A percentile compares a stretch with the other conserved stretches of the same genome.
phyloP scores from a whole-genome alignment of 2,329 filamentous ascomycete genomes.

The Paracoccidioides lutzii region DNA sequence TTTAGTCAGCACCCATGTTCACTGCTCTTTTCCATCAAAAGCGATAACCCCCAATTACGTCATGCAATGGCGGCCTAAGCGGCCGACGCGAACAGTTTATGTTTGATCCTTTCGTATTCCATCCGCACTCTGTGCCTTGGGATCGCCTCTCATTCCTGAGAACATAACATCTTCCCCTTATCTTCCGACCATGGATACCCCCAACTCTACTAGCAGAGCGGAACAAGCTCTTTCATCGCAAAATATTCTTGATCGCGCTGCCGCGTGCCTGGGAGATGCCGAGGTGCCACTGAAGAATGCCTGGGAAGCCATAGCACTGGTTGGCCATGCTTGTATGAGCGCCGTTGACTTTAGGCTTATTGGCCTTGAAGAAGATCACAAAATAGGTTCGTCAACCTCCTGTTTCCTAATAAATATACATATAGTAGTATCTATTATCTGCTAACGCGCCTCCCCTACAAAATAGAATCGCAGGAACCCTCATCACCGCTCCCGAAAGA shows the following conservation, averaged over 20 bases:
- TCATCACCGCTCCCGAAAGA: slow-evolving; percentile 48
- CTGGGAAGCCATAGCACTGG: slow-evolving; percentile 72
- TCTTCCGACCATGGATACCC: background rate
- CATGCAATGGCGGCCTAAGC: background rate
- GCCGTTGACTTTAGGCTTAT: slow-evolving; percentile 68
- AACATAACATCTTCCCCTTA: background rate
- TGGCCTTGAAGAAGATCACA: slow-evolving; percentile 73
- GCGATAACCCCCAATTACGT: background rate
- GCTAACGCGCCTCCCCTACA: background rate
- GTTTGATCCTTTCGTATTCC: background rate
- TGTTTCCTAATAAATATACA: background rate
- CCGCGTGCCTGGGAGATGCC: slow-evolving; percentile 20
- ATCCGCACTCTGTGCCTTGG: background rate
- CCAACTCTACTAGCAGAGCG: background rate
- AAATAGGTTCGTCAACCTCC: slow-evolving; percentile 41
- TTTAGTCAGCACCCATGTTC: too few species aligned
- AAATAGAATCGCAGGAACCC: slow-evolving; percentile 15
- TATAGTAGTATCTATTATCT: background rate
- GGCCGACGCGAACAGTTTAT: background rate
- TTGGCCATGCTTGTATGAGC: slow-evolving; percentile 70
- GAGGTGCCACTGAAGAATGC: slow-evolving; percentile 29
- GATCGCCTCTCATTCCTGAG: background rate
- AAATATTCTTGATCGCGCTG: slow-evolving; percentile 22
- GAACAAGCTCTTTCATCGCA: slow-evolving; percentile 13
- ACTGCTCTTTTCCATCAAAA: too few species aligned